A percentile compares a stretch with the other conserved stretches of the same genome.
phyloP scores from a whole-genome alignment of 2,329 filamentous ascomycete genomes.

The Penicillium griseofulvum region DNA sequence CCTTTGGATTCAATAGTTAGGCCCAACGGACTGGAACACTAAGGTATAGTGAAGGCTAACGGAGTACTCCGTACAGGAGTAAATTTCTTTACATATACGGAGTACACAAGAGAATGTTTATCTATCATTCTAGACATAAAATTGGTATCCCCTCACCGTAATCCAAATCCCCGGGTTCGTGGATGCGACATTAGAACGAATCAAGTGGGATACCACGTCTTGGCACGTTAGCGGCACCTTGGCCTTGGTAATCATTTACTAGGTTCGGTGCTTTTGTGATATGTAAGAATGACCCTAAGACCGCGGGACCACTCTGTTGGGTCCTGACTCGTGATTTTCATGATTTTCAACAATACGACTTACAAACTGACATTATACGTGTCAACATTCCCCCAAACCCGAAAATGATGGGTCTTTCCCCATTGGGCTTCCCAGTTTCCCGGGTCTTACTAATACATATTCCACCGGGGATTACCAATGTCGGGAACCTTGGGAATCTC shows the following conservation, averaged over 20 bases:
- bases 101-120: too few relatives aligned
- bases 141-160: neutral
- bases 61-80: too few relatives aligned
- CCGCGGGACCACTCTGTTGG: neutral
- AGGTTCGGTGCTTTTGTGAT: neutral
- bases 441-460: neutral
- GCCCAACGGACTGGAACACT: neutral
- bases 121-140: too few relatives aligned
- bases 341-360: too few relatives aligned
- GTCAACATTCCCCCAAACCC: neutral
- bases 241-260: neutral
- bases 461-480: neutral
- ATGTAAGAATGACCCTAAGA: slow-evolving; percentile 3
- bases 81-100: too few relatives aligned
- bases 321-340: neutral
- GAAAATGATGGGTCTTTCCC: neutral
- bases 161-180: slow-evolving; percentile 3
- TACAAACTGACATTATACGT: neutral
- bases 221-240: neutral
- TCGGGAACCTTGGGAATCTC: too few relatives aligned
- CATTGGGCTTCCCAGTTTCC: neutral
- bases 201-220: neutral
- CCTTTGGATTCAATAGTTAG: neutral
- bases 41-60: too few relatives aligned
- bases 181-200: neutral